Percentiles rank a stretch among this genome's conserved stretches.
phyloP scores from a whole-genome alignment of 2,329 filamentous ascomycete genomes.

The Zymoseptoria brevis region DNA sequence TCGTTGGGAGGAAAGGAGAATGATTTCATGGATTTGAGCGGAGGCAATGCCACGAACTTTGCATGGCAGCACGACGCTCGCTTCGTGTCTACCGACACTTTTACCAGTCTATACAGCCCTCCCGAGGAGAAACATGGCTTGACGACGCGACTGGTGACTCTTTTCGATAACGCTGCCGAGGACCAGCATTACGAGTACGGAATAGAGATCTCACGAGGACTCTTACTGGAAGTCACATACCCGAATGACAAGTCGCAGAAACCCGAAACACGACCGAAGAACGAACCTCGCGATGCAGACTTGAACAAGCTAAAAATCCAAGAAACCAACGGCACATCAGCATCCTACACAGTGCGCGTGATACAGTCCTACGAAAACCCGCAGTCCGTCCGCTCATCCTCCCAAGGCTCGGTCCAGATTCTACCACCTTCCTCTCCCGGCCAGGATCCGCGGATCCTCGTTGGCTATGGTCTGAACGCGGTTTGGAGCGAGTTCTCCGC shows the following conservation, averaged over 20 bases:
- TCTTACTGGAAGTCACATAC: slow-evolving; percentile 28
- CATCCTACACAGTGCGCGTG: slow-evolving; percentile 25
- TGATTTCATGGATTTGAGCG: slow-evolving; percentile 26
- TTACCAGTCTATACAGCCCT: slow-evolving; percentile 21
- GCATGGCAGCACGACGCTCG: slow-evolving; percentile 31
- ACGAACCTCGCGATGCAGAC: slow-evolving; percentile 5
- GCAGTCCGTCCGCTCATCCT: slow-evolving; percentile 32
- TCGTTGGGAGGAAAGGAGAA: slow-evolving; percentile 41
- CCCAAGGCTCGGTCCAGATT: slow-evolving; percentile 46
- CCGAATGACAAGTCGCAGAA: slow-evolving; percentile 8
- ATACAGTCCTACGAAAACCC: slow-evolving; percentile 25
- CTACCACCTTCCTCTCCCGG: slow-evolving; percentile 39
- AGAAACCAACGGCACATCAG: slow-evolving; percentile 22
- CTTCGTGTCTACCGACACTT: slow-evolving; percentile 18
- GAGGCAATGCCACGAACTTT: slow-evolving; percentile 23
- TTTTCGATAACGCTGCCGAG: slow-evolving; percentile 48
- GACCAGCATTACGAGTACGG: slow-evolving; percentile 30
- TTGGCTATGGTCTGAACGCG: slow-evolving; percentile 25
- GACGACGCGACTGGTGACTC: slow-evolving; percentile 39
- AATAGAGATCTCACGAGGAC: slow-evolving; percentile 22
- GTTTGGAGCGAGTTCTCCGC: slow-evolving; percentile 20
- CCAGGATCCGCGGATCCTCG: slow-evolving; percentile 37
- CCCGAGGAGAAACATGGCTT: slow-evolving; percentile 14
- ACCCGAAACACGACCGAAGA: not conserved
- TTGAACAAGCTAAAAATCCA: slow-evolving; percentile 25